Evolutionary conservation across 1,284 basidiomycete species (phyloP).

Genomic region (Ustilago curta): DNA sequence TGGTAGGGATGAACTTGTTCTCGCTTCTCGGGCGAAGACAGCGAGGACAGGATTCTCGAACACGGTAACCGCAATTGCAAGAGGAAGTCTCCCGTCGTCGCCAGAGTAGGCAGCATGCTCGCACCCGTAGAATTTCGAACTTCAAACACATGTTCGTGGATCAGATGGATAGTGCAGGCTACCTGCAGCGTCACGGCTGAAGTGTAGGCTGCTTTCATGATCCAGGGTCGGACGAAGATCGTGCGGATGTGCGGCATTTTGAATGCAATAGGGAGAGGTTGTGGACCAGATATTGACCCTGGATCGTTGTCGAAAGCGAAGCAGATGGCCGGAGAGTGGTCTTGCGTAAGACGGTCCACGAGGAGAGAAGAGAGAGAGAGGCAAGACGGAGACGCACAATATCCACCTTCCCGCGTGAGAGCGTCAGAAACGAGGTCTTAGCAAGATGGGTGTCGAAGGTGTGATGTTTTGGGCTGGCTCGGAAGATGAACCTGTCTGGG

Average conservation of each 20-base stretch:
- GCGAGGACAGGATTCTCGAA: constrained; percentile 10
- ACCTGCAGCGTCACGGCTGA: constrained; percentile 40
- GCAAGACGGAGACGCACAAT: too few species aligned
- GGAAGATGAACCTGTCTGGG: too few species aligned
- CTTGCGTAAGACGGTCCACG: too few species aligned
- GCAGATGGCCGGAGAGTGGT: too few species aligned
- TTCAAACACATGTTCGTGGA: constrained; percentile 58
- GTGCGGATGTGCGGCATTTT: constrained; percentile 9
- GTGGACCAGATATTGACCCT: too few species aligned
- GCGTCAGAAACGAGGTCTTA: too few species aligned
- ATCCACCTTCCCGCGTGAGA: too few species aligned
- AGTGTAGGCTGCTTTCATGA: constrained; percentile 23
- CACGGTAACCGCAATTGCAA: constrained; percentile 57
- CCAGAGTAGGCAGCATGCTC: constrained; percentile 66
- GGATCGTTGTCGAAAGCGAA: too few species aligned
- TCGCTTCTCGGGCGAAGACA: background rate
- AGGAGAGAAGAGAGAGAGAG: too few species aligned
- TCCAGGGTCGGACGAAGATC: constrained; percentile 12
- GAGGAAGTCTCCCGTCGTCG: constrained; percentile 55
- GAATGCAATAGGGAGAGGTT: background rate
- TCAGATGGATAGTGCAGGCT: constrained; percentile 46
- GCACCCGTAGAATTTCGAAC: constrained; percentile 57
- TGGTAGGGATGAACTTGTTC: constrained; percentile 13
- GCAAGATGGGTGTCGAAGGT: too few species aligned
- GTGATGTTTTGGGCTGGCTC: too few species aligned